A percentile compares a stretch with the other conserved stretches of the same genome.
Evolutionary conservation across 495 filamentous ascomycete species (phyloP).

Genomic region (Lophiotrema nucula): DNA sequence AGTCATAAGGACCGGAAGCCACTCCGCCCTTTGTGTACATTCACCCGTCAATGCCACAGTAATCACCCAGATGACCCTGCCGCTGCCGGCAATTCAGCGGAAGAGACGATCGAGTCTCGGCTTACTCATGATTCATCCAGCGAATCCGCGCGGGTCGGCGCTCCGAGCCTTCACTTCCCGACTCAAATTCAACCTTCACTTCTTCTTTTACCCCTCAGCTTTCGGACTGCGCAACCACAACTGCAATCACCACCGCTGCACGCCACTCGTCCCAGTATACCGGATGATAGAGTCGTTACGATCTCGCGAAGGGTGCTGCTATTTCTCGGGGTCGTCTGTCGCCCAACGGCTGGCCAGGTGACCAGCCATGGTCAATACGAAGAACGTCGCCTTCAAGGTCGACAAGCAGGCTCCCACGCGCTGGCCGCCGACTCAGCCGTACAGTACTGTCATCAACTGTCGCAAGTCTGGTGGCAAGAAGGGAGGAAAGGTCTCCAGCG

Average conservation of each 20-base stretch:
- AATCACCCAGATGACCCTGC: background rate
- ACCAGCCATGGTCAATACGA: constrained; percentile 28
- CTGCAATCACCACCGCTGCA: too few species aligned
- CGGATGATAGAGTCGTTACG: constrained; percentile 1
- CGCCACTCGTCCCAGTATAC: background rate
- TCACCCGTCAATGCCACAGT: background rate
- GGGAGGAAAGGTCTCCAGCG: background rate
- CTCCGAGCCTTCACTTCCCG: background rate
- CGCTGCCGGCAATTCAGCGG: background rate
- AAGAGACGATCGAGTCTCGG: background rate
- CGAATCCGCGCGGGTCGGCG: background rate
- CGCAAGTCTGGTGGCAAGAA: constrained; percentile 20
- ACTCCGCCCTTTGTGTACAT: too few species aligned
- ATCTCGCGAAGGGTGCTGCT: background rate
- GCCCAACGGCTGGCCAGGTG: constrained; percentile 17
- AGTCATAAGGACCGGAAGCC: too few species aligned
- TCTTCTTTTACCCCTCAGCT: background rate
- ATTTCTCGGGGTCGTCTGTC: constrained; percentile 4
- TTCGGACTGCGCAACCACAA: background rate
- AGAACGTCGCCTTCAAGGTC: constrained; percentile 31
- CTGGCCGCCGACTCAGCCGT: constrained; percentile 11
- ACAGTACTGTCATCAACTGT: constrained; percentile 24
- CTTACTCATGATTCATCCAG: background rate
- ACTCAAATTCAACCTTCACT: constrained; percentile 13
- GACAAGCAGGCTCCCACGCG: constrained; percentile 16